phyloP scores from a whole-genome alignment of 1,139 yeast genomes.

The Kluyveromyces sp. region DNA sequence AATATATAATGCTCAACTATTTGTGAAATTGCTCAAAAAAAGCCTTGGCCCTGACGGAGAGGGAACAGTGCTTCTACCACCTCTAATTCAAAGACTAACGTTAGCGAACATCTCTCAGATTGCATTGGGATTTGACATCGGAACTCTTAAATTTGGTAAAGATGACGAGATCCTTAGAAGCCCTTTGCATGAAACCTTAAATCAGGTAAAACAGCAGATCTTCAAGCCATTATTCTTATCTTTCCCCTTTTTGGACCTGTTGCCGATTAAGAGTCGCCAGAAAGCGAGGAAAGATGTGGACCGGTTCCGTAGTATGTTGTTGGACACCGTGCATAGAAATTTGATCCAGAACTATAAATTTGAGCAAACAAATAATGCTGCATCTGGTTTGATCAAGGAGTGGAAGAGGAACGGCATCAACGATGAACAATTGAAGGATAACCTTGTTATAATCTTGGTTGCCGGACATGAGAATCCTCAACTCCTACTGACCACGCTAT shows the following conservation, averaged over 20 bases:
- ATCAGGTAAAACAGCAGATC: constrained; percentile 45
- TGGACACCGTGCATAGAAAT: constrained; percentile 28
- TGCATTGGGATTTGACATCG: constrained; percentile 45
- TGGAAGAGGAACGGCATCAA: constrained; percentile 35
- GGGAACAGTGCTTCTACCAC: constrained; percentile 33
- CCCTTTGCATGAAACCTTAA: constrained; percentile 38
- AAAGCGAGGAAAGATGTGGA: constrained; percentile 41
- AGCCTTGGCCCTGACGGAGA: constrained; percentile 12
- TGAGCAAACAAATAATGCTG: constrained; percentile 31
- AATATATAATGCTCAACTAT: constrained; percentile 32
- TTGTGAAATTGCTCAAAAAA: constrained; percentile 25
- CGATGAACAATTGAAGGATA: constrained; percentile 46
- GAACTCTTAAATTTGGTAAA: constrained; percentile 29
- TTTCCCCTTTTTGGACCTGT: constrained; percentile 46
- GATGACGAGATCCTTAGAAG: constrained; percentile 14
- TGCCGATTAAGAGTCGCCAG: constrained; percentile 45
- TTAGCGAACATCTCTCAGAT: constrained; percentile 48
- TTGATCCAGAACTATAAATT: constrained; percentile 30
- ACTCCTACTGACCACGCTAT: constrained; percentile 42
- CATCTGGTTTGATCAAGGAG: constrained; percentile 36
- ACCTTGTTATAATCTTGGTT: constrained; percentile 50
- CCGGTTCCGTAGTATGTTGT: constrained; percentile 37
- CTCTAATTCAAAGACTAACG: constrained; percentile 41
- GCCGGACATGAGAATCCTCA: constrained; percentile 65
- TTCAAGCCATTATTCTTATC: constrained; percentile 50